Conservation (phyloP, 2,329 filamentous ascomycete species). For the Aspergillus sergii region DNA sequence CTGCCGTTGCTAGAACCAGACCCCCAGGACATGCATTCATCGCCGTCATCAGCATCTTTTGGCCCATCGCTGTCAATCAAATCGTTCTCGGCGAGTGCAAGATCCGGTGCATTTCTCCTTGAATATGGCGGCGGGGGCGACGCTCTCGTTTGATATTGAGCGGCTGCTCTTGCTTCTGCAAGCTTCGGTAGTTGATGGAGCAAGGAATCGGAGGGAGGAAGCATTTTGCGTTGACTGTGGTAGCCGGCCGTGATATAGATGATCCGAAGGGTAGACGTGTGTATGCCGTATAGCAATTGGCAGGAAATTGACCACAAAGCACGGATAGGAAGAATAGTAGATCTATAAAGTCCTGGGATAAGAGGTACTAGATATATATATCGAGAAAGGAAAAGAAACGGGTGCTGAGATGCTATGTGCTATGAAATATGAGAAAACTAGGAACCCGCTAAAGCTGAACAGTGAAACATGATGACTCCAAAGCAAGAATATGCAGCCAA, state of each 20-base stretch:
- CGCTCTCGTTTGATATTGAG: slow-evolving; percentile 15
- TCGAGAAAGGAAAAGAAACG: neutral
- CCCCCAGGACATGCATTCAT: neutral
- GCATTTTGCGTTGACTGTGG: slow-evolving; percentile 20
- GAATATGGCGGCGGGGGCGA: slow-evolving; percentile 30
- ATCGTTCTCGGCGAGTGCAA: slow-evolving; percentile 1
- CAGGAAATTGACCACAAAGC: neutral
- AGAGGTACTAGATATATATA: neutral
- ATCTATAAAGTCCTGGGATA: neutral
- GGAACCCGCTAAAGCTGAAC: neutral
- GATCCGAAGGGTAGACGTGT: neutral
- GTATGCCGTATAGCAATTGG: neutral
- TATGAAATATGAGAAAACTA: neutral
- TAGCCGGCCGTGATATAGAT: neutral
- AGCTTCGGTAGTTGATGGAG: slow-evolving; percentile 32
- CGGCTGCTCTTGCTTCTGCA: slow-evolving; percentile 23
- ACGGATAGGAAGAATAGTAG: neutral
- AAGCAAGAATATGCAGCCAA: slow-evolving; percentile 2
- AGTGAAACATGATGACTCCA: neutral
- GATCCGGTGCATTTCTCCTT: neutral
- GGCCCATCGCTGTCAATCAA: slow-evolving; percentile 18
- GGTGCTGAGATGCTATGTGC: neutral
- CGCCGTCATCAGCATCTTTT: slow-evolving; percentile 12
- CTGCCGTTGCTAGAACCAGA: neutral
- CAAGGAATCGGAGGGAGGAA: slow-evolving; percentile 32